Base-by-base conservation (phyloP, 2,329 filamentous ascomycete genomes). In the Zarea fungicola region DNA sequence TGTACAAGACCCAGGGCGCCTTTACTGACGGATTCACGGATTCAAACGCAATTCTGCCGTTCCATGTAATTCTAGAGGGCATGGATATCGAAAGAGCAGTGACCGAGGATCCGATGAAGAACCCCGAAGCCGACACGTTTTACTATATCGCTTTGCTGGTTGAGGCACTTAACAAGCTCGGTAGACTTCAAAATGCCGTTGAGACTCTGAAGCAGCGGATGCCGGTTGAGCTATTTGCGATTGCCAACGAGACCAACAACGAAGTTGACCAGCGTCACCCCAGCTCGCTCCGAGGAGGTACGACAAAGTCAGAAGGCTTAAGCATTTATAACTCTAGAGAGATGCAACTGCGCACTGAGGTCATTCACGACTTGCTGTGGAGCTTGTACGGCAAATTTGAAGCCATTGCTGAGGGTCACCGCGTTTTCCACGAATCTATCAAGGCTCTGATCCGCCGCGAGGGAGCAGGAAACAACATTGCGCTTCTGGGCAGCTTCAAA, bases 321-420 rank as follows among this genome's bases (percentile, higher is more conserved):
- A 76, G 80, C 52, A 78, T 83, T 55, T 84, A 86, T 58, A 83
- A 79, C 49, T 80, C 75, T 48, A 78, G 85, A 26, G 81, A 89
- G 56, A 89, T 86, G 16, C 83, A 87, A 55, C 83, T 91, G 70
- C 80, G 87, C 16, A 85, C 85, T 13, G 87, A 89, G 58, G 88
- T 96, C 23, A 85, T 99, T 42, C 87, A 93, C 55, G 93, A 99
- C 61, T 79, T 97, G 39, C 72, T 99, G 3, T 95, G 87, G 82
- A 92, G 89, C 1, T 68, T 99, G 1, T 99, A 95, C 64, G 91
- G 91, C 36, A 96, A 96, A 59, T 97, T 99, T 55, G 93, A 97
- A 65, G 89, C 93, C 7, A 97, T 99, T 56, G 89, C 90, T 5
- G 95, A 99, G 69, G 89, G 91, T 2, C 93, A 99, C 62, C 85